Evolutionary conservation across 345 rosid genomes (phyloP).

Genomic region (Citrus hindsii): DNA sequence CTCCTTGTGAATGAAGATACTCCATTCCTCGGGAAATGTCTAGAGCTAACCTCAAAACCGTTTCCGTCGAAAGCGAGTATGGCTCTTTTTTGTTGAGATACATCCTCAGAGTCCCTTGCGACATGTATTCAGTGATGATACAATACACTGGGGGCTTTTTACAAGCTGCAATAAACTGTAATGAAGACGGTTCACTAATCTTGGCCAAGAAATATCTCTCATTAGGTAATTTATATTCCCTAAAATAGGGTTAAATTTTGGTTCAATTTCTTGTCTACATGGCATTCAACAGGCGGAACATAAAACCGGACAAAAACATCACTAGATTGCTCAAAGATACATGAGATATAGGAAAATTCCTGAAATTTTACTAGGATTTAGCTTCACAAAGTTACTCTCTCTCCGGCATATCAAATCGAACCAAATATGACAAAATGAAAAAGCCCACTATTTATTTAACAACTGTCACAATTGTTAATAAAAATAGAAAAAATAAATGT

Average conservation of each 20-base stretch:
- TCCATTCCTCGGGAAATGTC: slow-evolving; percentile 99
- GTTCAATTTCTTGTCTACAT: not conserved
- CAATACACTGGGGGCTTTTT: slow-evolving; percentile 96
- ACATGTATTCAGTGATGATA: slow-evolving; percentile 98
- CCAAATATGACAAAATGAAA: not conserved
- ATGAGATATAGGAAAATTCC: not conserved
- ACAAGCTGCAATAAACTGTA: slow-evolving; percentile 98
- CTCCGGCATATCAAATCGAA: not conserved
- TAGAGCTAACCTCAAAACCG: slow-evolving; percentile 79
- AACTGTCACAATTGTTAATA: not conserved
- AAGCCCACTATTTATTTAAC: not conserved
- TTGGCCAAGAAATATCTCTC: not conserved
- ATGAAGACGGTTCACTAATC: slow-evolving; percentile 17
- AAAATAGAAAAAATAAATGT: not conserved
- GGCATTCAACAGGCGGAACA: not conserved
- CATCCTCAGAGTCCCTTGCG: slow-evolving; percentile 97
- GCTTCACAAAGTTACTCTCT: not conserved
- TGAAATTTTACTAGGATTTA: not conserved
- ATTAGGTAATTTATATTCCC: not conserved
- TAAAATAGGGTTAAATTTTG: not conserved
- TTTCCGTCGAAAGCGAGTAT: slow-evolving; percentile 86
- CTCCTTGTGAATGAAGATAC: slow-evolving; percentile 98
- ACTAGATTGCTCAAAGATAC: not conserved
- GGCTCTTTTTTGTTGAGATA: slow-evolving; percentile 99
- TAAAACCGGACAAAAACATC: not conserved